Conservation (phyloP, 257 asterid genomes). For the Solanum chilense region DNA sequence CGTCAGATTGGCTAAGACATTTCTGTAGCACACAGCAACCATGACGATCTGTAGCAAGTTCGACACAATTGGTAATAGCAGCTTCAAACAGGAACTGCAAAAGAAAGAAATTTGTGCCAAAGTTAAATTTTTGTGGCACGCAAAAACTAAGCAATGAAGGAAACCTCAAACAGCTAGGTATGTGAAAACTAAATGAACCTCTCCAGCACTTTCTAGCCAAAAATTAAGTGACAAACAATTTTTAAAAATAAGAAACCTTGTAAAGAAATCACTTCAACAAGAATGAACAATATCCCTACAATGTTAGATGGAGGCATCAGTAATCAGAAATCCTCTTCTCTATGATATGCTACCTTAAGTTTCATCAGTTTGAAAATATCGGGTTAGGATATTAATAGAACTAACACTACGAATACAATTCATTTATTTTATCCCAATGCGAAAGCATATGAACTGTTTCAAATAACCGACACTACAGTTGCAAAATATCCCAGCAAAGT, state of each 20-base stretch:
- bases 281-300: background rate
- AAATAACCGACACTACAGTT: background rate
- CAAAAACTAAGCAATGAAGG: background rate
- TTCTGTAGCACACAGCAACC: constrained; percentile 96
- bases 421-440: background rate
- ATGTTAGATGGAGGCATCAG: background rate
- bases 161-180: background rate
- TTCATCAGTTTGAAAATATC: background rate
- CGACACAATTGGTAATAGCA: constrained; percentile 79
- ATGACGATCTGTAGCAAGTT: constrained; percentile 87
- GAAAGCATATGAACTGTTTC: background rate
- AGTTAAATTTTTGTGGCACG: background rate
- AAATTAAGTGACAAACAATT: background rate
- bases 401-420: background rate
- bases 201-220: background rate
- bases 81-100: constrained; percentile 81
- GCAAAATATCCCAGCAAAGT: background rate
- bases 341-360: background rate
- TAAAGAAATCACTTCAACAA: background rate
- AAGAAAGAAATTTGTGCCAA: background rate
- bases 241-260: background rate
- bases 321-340: background rate
- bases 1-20: constrained; percentile 65
- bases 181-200: background rate
- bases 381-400: background rate